Conservation (phyloP, 2,329 filamentous ascomycete species). For the Polychaeton citri region DNA sequence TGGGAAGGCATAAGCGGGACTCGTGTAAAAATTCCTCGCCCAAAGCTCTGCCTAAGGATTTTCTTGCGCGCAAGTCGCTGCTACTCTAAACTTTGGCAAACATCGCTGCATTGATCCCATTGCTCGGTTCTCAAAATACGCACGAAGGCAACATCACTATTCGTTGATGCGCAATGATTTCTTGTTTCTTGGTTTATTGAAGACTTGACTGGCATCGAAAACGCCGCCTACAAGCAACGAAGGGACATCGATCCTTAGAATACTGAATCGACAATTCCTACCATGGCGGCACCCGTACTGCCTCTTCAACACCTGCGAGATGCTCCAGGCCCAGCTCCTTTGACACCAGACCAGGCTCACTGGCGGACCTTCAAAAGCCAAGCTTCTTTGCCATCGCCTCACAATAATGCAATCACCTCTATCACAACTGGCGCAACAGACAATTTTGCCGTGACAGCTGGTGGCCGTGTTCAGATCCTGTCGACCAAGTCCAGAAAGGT, state of each 20-base stretch:
- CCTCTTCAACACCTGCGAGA: constrained; percentile 71
- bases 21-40: background rate
- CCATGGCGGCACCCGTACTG: constrained; percentile 80
- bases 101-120: too few species aligned
- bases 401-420: constrained; percentile 78
- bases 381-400: constrained; percentile 77
- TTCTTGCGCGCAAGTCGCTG: background rate
- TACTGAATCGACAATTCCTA: too few species aligned
- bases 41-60: background rate
- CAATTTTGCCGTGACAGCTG: constrained; percentile 86
- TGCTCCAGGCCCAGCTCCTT: constrained; percentile 64
- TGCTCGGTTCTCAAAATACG: too few species aligned
- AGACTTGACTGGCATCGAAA: too few species aligned
- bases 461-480: constrained; percentile 85
- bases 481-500: constrained; percentile 84
- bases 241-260: too few species aligned
- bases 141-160: too few species aligned
- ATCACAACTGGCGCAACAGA: constrained; percentile 48
- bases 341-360: constrained; percentile 88
- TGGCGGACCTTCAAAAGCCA: constrained; percentile 94
- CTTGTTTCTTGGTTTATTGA: too few species aligned
- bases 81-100: too few species aligned
- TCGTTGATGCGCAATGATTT: too few species aligned
- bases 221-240: too few species aligned
- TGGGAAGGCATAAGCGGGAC: too few species aligned